Evolutionary conservation across 73 alveolate genomes (phyloP).

Genomic region (Tetrahymena borealis): DNA sequence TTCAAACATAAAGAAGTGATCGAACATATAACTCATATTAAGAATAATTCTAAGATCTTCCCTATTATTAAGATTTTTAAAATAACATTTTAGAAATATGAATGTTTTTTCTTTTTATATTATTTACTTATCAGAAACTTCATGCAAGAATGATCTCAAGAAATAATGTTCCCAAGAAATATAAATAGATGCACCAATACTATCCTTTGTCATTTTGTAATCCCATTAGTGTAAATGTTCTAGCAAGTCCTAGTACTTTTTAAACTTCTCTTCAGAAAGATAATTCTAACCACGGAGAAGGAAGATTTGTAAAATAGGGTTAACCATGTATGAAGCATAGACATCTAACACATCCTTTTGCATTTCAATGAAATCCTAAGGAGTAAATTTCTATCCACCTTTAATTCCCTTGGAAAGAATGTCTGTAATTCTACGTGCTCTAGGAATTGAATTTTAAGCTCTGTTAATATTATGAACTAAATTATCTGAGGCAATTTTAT

Average conservation of each 20-base stretch:
- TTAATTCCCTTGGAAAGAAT: not conserved
- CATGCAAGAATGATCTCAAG: not conserved
- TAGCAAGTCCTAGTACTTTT: not conserved
- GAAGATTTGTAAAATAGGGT: not conserved
- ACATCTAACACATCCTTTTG: slow-evolving; percentile 10
- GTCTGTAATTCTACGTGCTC: slow-evolving; percentile 30
- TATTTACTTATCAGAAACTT: not conserved
- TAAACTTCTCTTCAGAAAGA: not conserved
- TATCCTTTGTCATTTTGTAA: not conserved
- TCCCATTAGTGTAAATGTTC: slow-evolving; percentile 17
- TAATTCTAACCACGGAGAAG: not conserved
- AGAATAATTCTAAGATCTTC: not conserved
- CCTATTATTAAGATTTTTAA: not conserved
- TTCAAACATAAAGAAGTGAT: slow-evolving; percentile 10
- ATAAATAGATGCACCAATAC: slow-evolving; percentile 19
- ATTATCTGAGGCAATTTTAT: slow-evolving; percentile 25
- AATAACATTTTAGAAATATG: no score
- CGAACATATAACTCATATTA: slow-evolving; percentile 8
- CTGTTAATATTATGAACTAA: slow-evolving; percentile 9
- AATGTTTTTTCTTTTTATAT: no score
- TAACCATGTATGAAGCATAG: slow-evolving; percentile 3
- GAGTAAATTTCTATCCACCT: slow-evolving; percentile 9
- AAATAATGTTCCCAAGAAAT: slow-evolving; percentile 7
- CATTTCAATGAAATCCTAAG: not conserved
- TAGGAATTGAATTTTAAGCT: slow-evolving; percentile 16